phyloP scores from a whole-genome alignment of 2,329 filamentous ascomycete genomes.

The Nemania abortiva region DNA sequence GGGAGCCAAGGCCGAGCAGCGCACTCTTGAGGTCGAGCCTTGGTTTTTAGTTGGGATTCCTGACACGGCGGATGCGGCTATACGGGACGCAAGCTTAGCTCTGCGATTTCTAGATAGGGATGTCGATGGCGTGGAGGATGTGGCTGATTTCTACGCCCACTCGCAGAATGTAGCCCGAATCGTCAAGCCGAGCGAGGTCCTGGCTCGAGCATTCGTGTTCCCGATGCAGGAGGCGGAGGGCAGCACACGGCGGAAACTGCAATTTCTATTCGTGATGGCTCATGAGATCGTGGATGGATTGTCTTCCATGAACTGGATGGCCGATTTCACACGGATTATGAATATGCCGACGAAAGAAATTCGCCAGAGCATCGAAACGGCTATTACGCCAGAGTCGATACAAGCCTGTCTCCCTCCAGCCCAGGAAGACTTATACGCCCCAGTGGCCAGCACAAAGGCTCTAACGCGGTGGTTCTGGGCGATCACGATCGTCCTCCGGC shows the following conservation, averaged over 20 bases:
- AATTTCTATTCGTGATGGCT: slow-evolving; percentile 42
- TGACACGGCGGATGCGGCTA: slow-evolving; percentile 27
- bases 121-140: slow-evolving; percentile 28
- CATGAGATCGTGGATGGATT: slow-evolving; percentile 46
- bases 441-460: slow-evolving; percentile 38
- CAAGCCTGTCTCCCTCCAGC: slow-evolving; percentile 40
- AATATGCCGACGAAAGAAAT: slow-evolving; percentile 39
- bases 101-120: slow-evolving; percentile 25
- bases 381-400: slow-evolving; percentile 31
- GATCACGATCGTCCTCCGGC: slow-evolving; percentile 43
- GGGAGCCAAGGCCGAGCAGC: slow-evolving; percentile 32
- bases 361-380: slow-evolving; percentile 28
- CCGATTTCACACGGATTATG: slow-evolving; percentile 40
- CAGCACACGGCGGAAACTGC: slow-evolving; percentile 24
- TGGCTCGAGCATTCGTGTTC: slow-evolving; percentile 42
- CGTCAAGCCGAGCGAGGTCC: slow-evolving; percentile 36
- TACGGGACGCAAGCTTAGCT: slow-evolving; percentile 31
- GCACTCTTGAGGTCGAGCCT: slow-evolving; percentile 33
- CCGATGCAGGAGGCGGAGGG: slow-evolving; percentile 27
- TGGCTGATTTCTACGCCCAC: slow-evolving; percentile 40
- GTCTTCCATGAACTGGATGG: slow-evolving; percentile 39
- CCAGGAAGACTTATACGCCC: slow-evolving; percentile 45
- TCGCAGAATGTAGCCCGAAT: slow-evolving; percentile 42
- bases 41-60: slow-evolving; percentile 37
- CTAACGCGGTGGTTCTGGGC: slow-evolving; percentile 46